Evolutionary conservation across 768 basidiomycete genomes (phyloP), one percentile per base, ranked within the genome.

Genomic region (Rhizopogon sp.): DNA sequence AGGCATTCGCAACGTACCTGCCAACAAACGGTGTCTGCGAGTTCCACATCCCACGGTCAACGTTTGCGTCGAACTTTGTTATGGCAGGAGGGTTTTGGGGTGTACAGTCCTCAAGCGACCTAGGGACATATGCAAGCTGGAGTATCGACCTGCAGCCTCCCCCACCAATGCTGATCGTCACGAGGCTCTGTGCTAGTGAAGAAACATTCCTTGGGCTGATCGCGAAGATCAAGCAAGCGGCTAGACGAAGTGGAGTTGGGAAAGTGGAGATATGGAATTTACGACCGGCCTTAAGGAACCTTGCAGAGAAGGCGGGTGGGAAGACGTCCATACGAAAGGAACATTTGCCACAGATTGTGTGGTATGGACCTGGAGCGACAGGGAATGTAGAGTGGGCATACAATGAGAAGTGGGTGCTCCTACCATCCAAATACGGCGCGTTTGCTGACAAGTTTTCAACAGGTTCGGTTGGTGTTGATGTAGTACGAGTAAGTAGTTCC

Each of bases 211-310:
- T 60, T 3, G 60, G 35, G 3, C 61, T 82, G 14, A 56, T 82
- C 14, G 55, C 47, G 9, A 67, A 60, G 37, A 62, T 80, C 5
- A 64, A 71, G 54, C 59, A 68, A 25, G 61, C 69, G 13, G 79
- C 79, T 22, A 61, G 56, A 42, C 62, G 67, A 40, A 57, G 69
- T 54, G 68, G 68, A 5, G 60, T 78, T 50, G 61, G 66, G n/a
- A 70, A 53, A 37, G 62, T 83, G 28, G 82, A 82, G 56, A 62
- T 77, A 5, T 83, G 80, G 76, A 78, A 77, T 58, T 52, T 33
- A 33, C 7, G 31, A 33, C 8, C 31, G 10, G 31, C 8, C 31
- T 33, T 33, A 3, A 33, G 31, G 31, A 33, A 33, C 31, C 7
- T 7, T 33, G 31, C 31, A 10, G 31, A 33, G 7, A 33, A 33